A percentile compares a stretch with the other conserved stretches of the same genome.
Evolutionary conservation across 2,329 filamentous ascomycete genomes (phyloP).

Genomic region (Alternaria arborescens): DNA sequence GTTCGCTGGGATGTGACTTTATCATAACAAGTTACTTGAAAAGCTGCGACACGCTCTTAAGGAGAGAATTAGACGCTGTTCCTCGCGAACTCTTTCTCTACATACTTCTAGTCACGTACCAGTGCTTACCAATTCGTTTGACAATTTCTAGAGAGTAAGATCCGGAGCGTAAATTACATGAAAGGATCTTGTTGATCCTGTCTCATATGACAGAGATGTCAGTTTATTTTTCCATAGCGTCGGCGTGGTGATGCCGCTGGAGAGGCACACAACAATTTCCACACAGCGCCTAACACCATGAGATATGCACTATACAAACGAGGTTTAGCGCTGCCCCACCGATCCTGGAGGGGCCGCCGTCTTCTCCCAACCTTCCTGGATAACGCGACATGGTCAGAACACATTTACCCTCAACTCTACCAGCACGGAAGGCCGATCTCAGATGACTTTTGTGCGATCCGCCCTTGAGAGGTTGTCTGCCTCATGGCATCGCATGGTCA

Average conservation of each 20-base stretch:
- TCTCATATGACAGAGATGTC: too few species aligned
- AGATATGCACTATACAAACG: neutral
- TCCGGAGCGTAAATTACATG: too few species aligned
- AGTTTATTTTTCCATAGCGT: fast-evolving
- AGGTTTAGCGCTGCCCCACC: neutral
- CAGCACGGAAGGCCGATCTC: too few species aligned
- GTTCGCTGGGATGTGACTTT: neutral
- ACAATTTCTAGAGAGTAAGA: too few species aligned
- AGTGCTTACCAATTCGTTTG: neutral
- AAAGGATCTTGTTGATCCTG: too few species aligned
- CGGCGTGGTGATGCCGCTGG: fast-evolving
- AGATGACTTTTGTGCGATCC: neutral
- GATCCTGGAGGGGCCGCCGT: neutral
- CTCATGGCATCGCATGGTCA: neutral
- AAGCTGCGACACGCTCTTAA: neutral
- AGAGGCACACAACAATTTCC: neutral
- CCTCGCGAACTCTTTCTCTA: neutral
- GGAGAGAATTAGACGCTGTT: neutral
- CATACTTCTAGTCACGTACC: neutral
- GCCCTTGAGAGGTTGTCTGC: neutral
- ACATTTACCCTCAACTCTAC: neutral
- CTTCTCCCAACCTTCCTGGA: neutral
- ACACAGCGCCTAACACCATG: neutral
- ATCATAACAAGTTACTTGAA: neutral
- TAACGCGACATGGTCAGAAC: neutral